These are phyloP conservation scores for Jacaranda mimosifolia DNA, from an alignment of 257 asterid genomes.

Conservation along the genomic window DNA sequence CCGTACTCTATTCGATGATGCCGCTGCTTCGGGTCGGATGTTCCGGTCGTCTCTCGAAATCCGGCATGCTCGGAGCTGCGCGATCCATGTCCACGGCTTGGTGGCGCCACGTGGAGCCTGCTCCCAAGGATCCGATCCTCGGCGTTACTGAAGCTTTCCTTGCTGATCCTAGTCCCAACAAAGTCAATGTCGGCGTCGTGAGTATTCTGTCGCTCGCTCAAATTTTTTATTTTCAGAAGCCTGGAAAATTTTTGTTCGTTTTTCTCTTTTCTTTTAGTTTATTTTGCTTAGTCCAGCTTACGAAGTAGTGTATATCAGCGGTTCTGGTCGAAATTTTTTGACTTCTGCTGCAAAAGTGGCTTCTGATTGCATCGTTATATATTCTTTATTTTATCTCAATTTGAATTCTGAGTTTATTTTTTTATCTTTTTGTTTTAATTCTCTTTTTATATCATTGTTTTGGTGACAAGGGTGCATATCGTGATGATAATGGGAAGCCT, in stretches of 20 bases:
- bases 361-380: background rate
- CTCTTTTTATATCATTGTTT: background rate
- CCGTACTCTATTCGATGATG: constrained; percentile 50
- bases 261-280: background rate
- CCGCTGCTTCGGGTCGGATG: constrained; percentile 54
- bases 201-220: constrained; percentile 39
- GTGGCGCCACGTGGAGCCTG: constrained; percentile 97
- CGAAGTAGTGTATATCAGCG: constrained; percentile 27
- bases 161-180: constrained; percentile 80
- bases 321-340: background rate
- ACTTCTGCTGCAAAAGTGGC: constrained; percentile 23
- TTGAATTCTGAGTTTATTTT: background rate
- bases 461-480: constrained; percentile 80
- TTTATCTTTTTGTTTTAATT: background rate
- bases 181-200: constrained; percentile 99
- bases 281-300: constrained; percentile 1
- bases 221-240: background rate
- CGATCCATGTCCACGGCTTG: constrained; percentile 76
- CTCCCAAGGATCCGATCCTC: constrained; percentile 96
- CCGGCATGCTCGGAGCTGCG: constrained; percentile 54
- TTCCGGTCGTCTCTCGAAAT: constrained; percentile 42
- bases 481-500: constrained; percentile 94
- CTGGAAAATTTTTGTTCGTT: background rate
- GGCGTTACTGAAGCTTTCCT: constrained; percentile 98
- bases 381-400: constrained; percentile 6